Evolutionary conservation across 768 basidiomycete genomes (phyloP).

Genomic region (Mycena vitilis): DNA sequence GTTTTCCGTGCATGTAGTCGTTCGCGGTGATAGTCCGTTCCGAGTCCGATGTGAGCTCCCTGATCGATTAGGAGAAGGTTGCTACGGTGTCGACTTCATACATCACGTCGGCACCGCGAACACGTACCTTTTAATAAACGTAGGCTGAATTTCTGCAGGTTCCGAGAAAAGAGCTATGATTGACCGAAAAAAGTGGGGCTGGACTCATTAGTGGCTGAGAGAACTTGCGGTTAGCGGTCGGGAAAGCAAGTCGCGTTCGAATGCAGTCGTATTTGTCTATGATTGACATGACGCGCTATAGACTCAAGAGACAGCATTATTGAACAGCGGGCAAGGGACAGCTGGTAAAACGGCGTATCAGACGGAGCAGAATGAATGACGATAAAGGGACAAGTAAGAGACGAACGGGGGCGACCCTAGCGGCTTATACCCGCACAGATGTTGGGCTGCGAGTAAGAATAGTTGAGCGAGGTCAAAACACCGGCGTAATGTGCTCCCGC

Average conservation of each 20-base stretch:
- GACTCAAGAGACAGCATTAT: conserved; percentile 26
- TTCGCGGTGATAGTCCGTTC: conserved; percentile 30
- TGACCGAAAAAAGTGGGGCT: conserved; percentile 3
- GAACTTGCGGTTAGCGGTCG: conserved; percentile 5
- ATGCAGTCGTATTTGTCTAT: conserved; percentile 32
- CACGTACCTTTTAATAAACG: conserved; percentile 28
- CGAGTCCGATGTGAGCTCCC: conserved; percentile 9
- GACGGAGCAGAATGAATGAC: conserved; percentile 6
- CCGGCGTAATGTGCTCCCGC: conserved; percentile 74
- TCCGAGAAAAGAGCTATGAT: conserved; percentile 15
- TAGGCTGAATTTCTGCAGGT: not conserved
- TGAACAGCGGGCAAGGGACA: conserved; percentile 12
- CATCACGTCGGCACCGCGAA: conserved; percentile 10
- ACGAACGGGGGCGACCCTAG: conserved; percentile 22
- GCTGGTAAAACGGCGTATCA: conserved; percentile 20
- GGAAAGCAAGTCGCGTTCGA: conserved; percentile 12
- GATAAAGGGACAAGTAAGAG: conserved; percentile 18
- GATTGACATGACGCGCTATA: conserved; percentile 23
- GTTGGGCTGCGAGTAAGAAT: conserved; percentile 61
- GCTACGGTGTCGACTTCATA: conserved; percentile 16
- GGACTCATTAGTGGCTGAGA: conserved; percentile 22
- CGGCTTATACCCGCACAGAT: conserved; percentile 41
- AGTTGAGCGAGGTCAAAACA: conserved; percentile 66
- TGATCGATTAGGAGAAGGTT: conserved; percentile 23
- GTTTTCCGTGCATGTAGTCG: conserved; percentile 23